Evolutionary conservation across 2,329 filamentous ascomycete species (phyloP).

Genomic region (Pleurostoma richardsiae): DNA sequence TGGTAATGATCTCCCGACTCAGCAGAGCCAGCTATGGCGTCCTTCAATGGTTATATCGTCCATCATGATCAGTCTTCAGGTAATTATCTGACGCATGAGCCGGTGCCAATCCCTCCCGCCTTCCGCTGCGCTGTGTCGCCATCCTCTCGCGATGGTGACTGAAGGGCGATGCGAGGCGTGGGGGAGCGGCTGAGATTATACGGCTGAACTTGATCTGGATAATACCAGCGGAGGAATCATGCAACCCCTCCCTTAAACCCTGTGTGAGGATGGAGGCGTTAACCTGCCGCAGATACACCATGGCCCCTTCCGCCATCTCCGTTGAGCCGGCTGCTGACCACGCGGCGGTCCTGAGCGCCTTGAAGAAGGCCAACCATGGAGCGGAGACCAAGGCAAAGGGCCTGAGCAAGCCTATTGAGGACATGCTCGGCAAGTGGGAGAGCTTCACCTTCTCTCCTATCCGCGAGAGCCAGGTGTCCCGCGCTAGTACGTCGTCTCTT

Average conservation of each 20-base stretch:
- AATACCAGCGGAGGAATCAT: slow-evolving; percentile 87
- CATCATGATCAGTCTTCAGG: slow-evolving; percentile 20
- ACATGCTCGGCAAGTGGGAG: slow-evolving; percentile 75
- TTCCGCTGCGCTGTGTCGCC: background rate
- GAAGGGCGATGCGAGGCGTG: background rate
- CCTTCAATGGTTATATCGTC: slow-evolving; percentile 9
- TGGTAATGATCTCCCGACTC: too few species aligned
- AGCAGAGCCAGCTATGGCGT: slow-evolving; percentile 4
- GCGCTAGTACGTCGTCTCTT: slow-evolving; percentile 66
- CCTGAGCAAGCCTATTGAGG: slow-evolving; percentile 50
- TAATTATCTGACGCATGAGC: slow-evolving; percentile 27
- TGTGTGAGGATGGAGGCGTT: slow-evolving; percentile 31
- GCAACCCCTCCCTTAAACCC: slow-evolving; percentile 49
- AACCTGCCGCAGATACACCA: slow-evolving; percentile 37
- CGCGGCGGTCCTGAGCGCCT: slow-evolving; percentile 16
- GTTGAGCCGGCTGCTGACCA: slow-evolving; percentile 35
- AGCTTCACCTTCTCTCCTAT: slow-evolving; percentile 79
- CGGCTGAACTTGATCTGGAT: slow-evolving; percentile 29
- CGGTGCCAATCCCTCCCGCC: slow-evolving; percentile 20
- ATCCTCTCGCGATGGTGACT: background rate
- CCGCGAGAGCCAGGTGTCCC: slow-evolving; percentile 86
- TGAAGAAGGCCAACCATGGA: slow-evolving; percentile 32
- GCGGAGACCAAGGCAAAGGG: slow-evolving; percentile 21
- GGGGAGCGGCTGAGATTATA: slow-evolving; percentile 29
- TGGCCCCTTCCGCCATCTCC: slow-evolving; percentile 73